Evolutionary conservation across 2,329 filamentous ascomycete genomes (phyloP), one percentile per base, ranked within the genome.

Genomic region (Exophiala xenobiotica): DNA sequence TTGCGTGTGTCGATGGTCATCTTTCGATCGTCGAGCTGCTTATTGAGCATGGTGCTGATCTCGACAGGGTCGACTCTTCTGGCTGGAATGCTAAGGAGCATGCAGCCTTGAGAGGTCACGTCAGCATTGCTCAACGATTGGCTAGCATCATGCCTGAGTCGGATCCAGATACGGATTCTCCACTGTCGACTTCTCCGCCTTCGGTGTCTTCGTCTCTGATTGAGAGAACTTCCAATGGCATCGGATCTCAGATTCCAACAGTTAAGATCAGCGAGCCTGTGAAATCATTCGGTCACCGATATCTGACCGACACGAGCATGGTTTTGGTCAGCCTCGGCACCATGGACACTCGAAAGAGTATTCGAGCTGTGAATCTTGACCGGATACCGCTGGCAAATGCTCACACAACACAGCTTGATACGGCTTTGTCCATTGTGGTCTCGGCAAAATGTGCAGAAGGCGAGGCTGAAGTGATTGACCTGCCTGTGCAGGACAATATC

Each of bases 31-130:
- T 88, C 0, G 79, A 90, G 64, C 75, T 93, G 19, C 77, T 99
- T 3, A 80, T 95, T 33, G 80, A 86, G 42, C 86, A 87, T 18
- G 89, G 89, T 1, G 89, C 90, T 0, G 82, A 95, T 53, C 72
- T 90, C 2, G 83, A 85, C 50, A 84, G 81, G 52, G 74, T 78
- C 4, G 93, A 99, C 68, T 87, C 86, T 0, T 96, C 90, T 38
- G 92, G 92, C 6, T 99, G 93, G 93, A 93, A 88, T 2, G 87
- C 91, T 1, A 90, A 86, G 66, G 93, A 99, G 66, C 93, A 99
- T 68, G 92, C 93, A 19, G 87, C 91, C 0, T 74, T 99, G 45
- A 80, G 93, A 66, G 93, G 93, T 0, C 91, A 99, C 67, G 80
- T 97, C 60, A 77, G 81, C 1, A 90, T 97, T 64, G 88, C 90